These are phyloP conservation scores for Ascoidea asiatica DNA, from an alignment of 805 yeast species.

Conservation along the genomic window DNA sequence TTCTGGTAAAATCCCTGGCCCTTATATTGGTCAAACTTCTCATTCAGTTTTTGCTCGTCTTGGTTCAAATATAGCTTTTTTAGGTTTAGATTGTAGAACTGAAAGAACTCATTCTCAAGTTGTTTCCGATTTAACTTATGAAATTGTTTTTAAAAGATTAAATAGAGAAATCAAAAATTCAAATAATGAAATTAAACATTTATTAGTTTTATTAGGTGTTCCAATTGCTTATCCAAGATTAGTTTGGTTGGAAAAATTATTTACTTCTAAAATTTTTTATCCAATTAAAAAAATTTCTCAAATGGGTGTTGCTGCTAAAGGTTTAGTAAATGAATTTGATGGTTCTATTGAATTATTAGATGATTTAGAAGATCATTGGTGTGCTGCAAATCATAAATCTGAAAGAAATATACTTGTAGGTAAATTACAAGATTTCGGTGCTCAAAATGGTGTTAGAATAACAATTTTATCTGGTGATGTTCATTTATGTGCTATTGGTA, in stretches of 20 bases:
- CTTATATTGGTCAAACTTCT: constrained; percentile 51
- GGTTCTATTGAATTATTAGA: constrained; percentile 86
- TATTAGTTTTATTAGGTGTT: constrained; percentile 78
- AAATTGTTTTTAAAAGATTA: constrained; percentile 45
- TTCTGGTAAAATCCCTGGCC: constrained; percentile 42
- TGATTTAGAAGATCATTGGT: constrained; percentile 95
- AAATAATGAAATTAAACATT: constrained; percentile 52
- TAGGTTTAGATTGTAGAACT: constrained; percentile 88
- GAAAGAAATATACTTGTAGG: constrained; percentile 68
- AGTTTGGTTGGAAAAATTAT: constrained; percentile 75
- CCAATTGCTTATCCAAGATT: constrained; percentile 92
- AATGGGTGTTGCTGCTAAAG: constrained; percentile 49
- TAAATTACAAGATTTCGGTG: constrained; percentile 52
- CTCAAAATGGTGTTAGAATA: constrained; percentile 49
- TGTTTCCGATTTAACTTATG: constrained; percentile 42
- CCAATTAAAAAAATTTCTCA: constrained; percentile 54
- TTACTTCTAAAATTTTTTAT: constrained; percentile 44
- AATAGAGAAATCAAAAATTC: constrained; percentile 35
- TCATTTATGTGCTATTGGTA: constrained; percentile 75
- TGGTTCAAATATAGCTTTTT: constrained; percentile 58
- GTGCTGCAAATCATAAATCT: constrained; percentile 70
- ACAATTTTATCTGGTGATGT: constrained; percentile 91
- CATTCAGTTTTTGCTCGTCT: constrained; percentile 62
- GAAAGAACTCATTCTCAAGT: constrained; percentile 61
- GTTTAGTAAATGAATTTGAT: constrained; percentile 82